Evolutionary conservation across 106 monocot genomes (phyloP), one percentile per base, ranked within the genome.

Genomic region (Dendrobium catenatum): DNA sequence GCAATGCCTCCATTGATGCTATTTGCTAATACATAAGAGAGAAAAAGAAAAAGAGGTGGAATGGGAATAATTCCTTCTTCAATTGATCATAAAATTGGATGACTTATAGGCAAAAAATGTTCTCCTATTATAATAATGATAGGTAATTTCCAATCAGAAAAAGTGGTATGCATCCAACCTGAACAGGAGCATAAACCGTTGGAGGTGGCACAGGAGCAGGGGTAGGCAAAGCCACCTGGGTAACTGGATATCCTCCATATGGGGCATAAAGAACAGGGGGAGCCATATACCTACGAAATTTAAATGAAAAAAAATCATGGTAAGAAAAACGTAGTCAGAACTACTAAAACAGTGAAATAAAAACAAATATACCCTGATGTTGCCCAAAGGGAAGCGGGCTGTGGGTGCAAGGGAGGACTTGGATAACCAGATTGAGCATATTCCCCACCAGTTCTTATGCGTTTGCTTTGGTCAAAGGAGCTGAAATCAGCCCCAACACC

Each of bases 391-490:
- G 92, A 90, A 72, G 84, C 61, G 68, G 97, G 90, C 43, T 90
- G 92, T 72, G 89, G 89, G 64, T 84, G 84, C 40, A 85, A 92
- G 67, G 88, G 91, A 76, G 91, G 91, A 73, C 87, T 88, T 59
- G 92, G 82, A 79, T 91, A 98, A 33, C 82, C 87, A 29, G 88
- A 56, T 24, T 90, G 86, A 81, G 80, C 87, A 77, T 95, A 98
- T 44, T 95, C 98, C 66, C 94, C 95, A 78, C 92, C 98, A 72
- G 92, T 98, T 77, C 94, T 82, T 73, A 95, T 41, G 59, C 98
- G 89, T 86, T 98, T 98, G 74, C 94, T 98, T 84, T 89, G 98
- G 78, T 98, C 94, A 43, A 95, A 81, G 31, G 94, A 86, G 67
- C 64, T 87, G 2, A 89, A 86, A 85, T 94, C 90, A 76, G 86